phyloP scores from a whole-genome alignment of 73 alveolate genomes.

The Paramecium pentaurelia region DNA sequence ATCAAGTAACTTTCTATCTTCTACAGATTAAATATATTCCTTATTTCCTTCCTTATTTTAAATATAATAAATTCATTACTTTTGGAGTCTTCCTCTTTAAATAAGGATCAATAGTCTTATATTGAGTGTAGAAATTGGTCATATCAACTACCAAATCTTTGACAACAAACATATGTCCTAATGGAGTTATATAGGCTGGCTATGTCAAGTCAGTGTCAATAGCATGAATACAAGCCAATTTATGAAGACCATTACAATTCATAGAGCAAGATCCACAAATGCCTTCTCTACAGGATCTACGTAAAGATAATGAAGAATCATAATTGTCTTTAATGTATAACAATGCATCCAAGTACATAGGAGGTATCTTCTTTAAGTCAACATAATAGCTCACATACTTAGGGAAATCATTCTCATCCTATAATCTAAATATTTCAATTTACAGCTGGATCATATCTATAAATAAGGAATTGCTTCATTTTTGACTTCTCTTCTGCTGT shows the following conservation, averaged over 20 bases:
- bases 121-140: conserved; percentile 96
- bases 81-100: conserved; percentile 93
- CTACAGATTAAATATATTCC: conserved; percentile 89
- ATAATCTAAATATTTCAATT: background rate
- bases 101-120: conserved; percentile 95
- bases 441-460: conserved; percentile 67
- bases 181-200: conserved; percentile 84
- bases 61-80: conserved; percentile 82
- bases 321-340: conserved; percentile 87
- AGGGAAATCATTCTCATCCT: conserved; percentile 63
- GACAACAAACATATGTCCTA: conserved; percentile 90
- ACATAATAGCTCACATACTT: conserved; percentile 80
- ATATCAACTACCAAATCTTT: conserved; percentile 95
- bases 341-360: conserved; percentile 91
- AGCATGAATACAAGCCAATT: conserved; percentile 89
- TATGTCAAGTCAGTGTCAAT: conserved; percentile 64
- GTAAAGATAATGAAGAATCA: conserved; percentile 92
- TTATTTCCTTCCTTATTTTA: conserved; percentile 83
- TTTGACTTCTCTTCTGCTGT: conserved; percentile 54
- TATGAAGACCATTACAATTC: conserved; percentile 94
- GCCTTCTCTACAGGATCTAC: conserved; percentile 97
- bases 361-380: conserved; percentile 85
- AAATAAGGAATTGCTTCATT: conserved; percentile 59
- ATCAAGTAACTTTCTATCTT: conserved; percentile 89
- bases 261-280: conserved; percentile 98